phyloP scores from a whole-genome alignment of 805 yeast genomes.

The Saccharomycopsis fodiens region DNA sequence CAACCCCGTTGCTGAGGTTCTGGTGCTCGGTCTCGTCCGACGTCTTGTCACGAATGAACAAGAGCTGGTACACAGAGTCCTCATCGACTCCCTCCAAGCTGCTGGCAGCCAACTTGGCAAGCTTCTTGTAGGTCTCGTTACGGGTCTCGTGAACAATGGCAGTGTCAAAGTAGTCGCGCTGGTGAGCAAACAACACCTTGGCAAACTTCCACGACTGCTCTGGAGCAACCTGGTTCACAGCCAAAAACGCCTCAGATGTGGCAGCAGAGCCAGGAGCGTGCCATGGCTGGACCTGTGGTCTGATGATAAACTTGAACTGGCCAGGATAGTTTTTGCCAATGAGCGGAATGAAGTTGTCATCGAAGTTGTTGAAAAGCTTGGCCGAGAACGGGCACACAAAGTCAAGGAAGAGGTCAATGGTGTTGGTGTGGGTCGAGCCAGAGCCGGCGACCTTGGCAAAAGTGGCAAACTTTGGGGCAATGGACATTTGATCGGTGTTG shows the following conservation, averaged over 20 bases:
- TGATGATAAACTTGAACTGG: constrained; percentile 52
- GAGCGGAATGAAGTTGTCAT: constrained; percentile 44
- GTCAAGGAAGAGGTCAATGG: constrained; percentile 62
- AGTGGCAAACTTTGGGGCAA: constrained; percentile 18
- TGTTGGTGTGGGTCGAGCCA: constrained; percentile 13
- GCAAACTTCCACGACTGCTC: constrained; percentile 50
- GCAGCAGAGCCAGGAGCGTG: constrained; percentile 60
- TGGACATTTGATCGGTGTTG: constrained; percentile 18
- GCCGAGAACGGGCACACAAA: constrained; percentile 73
- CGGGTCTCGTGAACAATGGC: constrained; percentile 44
- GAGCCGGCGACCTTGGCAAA: constrained; percentile 10
- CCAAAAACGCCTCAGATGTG: constrained; percentile 65
- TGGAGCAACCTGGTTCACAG: constrained; percentile 53
- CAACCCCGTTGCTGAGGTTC: constrained; percentile 53
- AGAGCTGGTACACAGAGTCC: constrained; percentile 28
- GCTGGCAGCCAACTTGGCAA: constrained; percentile 41
- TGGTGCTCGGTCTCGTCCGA: constrained; percentile 26
- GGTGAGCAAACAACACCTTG: constrained; percentile 46
- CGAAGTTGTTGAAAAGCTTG: constrained; percentile 52
- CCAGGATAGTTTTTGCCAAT: constrained; percentile 39
- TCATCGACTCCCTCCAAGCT: constrained; percentile 32
- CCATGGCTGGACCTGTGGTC: constrained; percentile 87
- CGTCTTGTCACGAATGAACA: constrained; percentile 27
- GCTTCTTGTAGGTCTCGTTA: constrained; percentile 43
- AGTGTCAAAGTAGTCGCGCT: constrained; percentile 52